Percentiles rank a stretch among this genome's conserved stretches.
phyloP scores from a whole-genome alignment of 2,329 filamentous ascomycete species.

The Arthrobotrys iridis region DNA sequence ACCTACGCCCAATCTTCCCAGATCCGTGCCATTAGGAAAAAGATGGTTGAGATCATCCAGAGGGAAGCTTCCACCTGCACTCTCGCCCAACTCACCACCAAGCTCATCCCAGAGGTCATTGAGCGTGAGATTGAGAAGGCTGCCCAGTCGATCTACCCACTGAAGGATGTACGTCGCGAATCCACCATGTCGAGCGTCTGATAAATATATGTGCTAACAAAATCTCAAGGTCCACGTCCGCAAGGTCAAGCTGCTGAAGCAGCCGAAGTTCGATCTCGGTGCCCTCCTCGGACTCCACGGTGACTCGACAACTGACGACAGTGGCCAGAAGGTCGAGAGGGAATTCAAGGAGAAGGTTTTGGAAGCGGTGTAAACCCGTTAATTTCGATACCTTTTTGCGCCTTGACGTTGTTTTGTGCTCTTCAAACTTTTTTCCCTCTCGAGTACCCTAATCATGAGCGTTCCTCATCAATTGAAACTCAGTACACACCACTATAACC shows the following conservation, averaged over 20 bases:
- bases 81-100: conserved; percentile 93
- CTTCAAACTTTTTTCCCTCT: conserved; percentile 22
- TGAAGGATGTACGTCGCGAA: conserved; percentile 83
- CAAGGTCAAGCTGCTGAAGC: conserved; percentile 99
- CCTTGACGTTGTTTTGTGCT: conserved; percentile 27
- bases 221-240: conserved; percentile 90
- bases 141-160: conserved; percentile 98
- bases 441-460: conserved; percentile 54
- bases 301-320: conserved; percentile 94
- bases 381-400: conserved; percentile 14
- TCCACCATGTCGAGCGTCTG: background rate
- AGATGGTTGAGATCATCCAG: conserved; percentile 99
- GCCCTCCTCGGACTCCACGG: conserved; percentile 95
- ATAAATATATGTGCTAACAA: conserved; percentile 9
- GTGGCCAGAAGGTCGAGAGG: conserved; percentile 84
- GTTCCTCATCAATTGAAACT: conserved; percentile 45
- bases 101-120: conserved; percentile 99
- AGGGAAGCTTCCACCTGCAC: conserved; percentile 95
- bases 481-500: conserved; percentile 23
- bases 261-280: conserved; percentile 98
- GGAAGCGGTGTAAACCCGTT: conserved; percentile 37
- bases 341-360: conserved; percentile 54
- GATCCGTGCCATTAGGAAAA: conserved; percentile 97
- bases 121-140: conserved; percentile 99
- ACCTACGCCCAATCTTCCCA: conserved; percentile 97